Base-by-base conservation (phyloP, 2,329 filamentous ascomycete genomes). In the Lithohypha guttulata region DNA sequence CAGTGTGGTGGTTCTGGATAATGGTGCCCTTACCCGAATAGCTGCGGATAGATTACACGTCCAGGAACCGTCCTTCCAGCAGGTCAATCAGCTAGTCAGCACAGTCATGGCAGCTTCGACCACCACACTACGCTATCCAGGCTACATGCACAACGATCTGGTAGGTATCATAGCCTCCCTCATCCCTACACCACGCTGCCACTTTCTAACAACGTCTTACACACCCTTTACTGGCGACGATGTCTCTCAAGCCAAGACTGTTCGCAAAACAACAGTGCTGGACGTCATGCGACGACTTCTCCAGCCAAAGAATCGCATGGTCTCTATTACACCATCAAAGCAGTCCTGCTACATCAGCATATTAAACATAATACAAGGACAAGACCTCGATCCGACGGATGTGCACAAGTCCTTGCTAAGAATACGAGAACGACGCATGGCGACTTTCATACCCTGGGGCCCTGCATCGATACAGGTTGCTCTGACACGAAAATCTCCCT, bases 121-220 rank as follows among this genome's bases (percentile, higher is more conserved):
- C 3, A 96, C 89, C 7, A 95, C 93, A 2, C 76, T 98, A 35
- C 77, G 91, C 56, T 98, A 98, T 59, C 91, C 91, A 1, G 91
- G 91, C 26, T 98, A 98, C 65, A 98, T 98, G 91, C 91, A 98
- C 69, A 98, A 98, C 61, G 91, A 98, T 58, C 79, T 98, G 11
- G 87, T 94, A 56, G 91, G 89, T 61, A 96, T 98, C 53, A 74
- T 98, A 42, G 91, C 93, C 17, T 93, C 86, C 14, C 73, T 98
- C 28, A 96, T 98, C 46, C 91, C 91, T 2, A 98, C 89, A 0
- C 93, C 91, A 7, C 80, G 91, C 52, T 94, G 87, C 58, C 93
- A 98, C 65, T 98, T 98, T 73, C 71, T 98, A 43, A 93, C 95
- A 78, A 98, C 91, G 4, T 85, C 89, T 29, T 98, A 98, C 66